phyloP scores from a whole-genome alignment of 2,329 filamentous ascomycete species.

The Aspergillus sp. region DNA sequence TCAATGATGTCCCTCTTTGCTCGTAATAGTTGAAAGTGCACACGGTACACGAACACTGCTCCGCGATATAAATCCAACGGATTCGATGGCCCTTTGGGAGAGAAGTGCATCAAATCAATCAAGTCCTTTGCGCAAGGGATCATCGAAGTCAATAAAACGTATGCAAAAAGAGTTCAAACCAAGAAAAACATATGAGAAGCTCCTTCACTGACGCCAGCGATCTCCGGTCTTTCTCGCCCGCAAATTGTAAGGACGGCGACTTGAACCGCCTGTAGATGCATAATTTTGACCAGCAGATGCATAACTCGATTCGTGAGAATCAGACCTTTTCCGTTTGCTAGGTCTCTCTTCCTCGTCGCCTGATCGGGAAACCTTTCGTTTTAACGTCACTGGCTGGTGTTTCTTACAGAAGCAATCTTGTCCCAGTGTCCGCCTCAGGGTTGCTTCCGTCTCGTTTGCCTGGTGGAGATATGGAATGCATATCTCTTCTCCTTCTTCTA shows the following conservation, averaged over 20 bases:
- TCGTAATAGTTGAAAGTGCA: neutral
- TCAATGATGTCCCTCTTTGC: neutral
- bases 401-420: neutral
- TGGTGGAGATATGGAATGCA: slow-evolving; percentile 17
- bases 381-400: neutral
- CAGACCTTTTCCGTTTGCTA: too few relatives aligned
- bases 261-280: too few relatives aligned
- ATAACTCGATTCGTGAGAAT: too few relatives aligned
- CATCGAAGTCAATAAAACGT: too few relatives aligned
- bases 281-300: too few relatives aligned
- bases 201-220: neutral
- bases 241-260: neutral
- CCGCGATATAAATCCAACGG: neutral
- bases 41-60: too few relatives aligned
- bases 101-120: too few relatives aligned
- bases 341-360: too few relatives aligned
- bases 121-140: too few relatives aligned
- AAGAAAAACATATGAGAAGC: neutral
- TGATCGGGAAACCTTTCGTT: neutral
- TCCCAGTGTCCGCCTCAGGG: neutral
- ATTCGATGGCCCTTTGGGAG: neutral
- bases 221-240: neutral
- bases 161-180: neutral
- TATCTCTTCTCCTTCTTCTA: slow-evolving; percentile 26
- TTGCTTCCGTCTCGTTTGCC: neutral